Evolutionary conservation across 2,329 filamentous ascomycete genomes (phyloP), one percentile per base, ranked within the genome.

Genomic region (Aspergillus novoparasiticus): DNA sequence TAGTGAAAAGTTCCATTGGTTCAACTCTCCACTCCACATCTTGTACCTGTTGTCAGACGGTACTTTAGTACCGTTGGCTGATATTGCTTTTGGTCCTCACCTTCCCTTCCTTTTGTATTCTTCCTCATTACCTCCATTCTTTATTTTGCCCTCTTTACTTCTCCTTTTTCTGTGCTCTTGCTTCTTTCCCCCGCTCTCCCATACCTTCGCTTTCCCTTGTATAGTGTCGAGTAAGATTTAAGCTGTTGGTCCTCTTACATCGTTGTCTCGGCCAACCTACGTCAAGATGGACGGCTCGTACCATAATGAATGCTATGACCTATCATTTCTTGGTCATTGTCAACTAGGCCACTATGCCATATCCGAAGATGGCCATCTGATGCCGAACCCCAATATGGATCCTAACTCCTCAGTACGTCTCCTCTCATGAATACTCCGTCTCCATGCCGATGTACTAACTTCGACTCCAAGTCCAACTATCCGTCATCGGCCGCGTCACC

Each of bases 351-450:
- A 46, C 28, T 48, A 34, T 45, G 41, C 9, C 26, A 19, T 3
- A 14, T 57, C 55, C 4, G 36, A 19, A n/a, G 39, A 59, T 26
- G 45, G 51, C 5, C 32, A 64, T 26, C 50, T 64, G 5, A 55
- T 48, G 39, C 58, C 58, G 30, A 12, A 51, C 11, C n/a, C 19
- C 19, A 19, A 1, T 23, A 32, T 30, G 14, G 46, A 30, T 28
- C 14, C 14, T 26, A 9, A 19, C 28, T 54, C 53, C 30, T 53
- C 45, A 6, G 62, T 64, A 21, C 10, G 58, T 53, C 14, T 23
- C 26, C 48, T 12, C 48, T 8, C 10, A 21, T 10, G 1, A 12
- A n/a, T 39, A 41, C 6, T 8, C 32, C 14, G 1, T 23, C 3
- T 26, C 28, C 6, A 12, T n/a, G 1, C 16, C 4, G 6, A 6